Base-by-base conservation (phyloP, 2,329 filamentous ascomycete genomes). In the Neospermospora avenae region DNA sequence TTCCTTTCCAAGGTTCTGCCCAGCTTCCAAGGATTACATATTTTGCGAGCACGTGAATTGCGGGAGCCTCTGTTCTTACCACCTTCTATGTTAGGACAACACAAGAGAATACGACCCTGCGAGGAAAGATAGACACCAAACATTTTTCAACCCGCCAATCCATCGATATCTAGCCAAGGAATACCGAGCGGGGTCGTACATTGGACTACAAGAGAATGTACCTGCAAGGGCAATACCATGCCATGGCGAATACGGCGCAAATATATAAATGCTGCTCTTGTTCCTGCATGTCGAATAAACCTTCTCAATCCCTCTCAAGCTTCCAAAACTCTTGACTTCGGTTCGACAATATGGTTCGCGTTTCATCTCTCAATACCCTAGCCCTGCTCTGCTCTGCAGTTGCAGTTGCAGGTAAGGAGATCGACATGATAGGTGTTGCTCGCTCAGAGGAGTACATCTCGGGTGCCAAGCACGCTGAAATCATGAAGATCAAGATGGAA, bases 401-500 rank as follows among this genome's bases (percentile, higher is more conserved):
- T 14, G 39, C 18, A n/a, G 51, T 22, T 14, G 39, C 18, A n/a
- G 51, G 51, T n/a, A 54, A 54, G 51, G 51, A 54, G 39, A 54
- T 54, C 51, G 31, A 54, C 39, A 54, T 54, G 51, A 54, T 54
- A 35, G 51, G 51, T 2, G 51, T 54, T 4, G 35, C 51, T 18
- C 51, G 42, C 18, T 41, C 35, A 4, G 51, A 54, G 35, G 35
- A 54, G 35, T 54, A 54, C 37, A 28, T 54, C 37, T 41, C 51
- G n/a, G 51, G 51, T 13, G 51, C 51, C 20, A 54, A 54, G n/a
- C 51, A 54, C 13, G 35, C 37, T 22, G 51, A 54, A 13, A 54
- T 54, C 25, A 54, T 54, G 51, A 54, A 54, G 51, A 54, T 41
- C 22, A 54, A 54, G 37, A 54, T 54, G 51, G 51, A 7, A 25